Conservation (phyloP, 1,284 basidiomycete species). For the Anthracocystis walkeri region DNA sequence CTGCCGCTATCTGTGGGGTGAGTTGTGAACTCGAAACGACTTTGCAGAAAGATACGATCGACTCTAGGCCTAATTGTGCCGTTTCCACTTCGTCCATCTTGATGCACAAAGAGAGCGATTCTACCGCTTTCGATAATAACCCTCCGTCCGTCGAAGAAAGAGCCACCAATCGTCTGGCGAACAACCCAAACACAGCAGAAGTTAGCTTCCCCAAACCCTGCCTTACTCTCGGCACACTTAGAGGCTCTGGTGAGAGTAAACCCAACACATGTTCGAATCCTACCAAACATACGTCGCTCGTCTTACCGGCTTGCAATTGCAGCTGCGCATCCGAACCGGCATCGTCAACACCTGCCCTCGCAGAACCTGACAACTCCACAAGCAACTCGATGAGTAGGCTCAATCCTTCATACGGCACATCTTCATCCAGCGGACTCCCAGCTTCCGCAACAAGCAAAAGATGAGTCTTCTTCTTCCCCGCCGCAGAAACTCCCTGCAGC, state of each 20-base stretch:
- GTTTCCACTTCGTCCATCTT: constrained; percentile 47
- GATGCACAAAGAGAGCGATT: constrained; percentile 41
- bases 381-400: constrained; percentile 49
- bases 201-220: constrained; percentile 40
- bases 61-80: constrained; percentile 37
- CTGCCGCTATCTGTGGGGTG: constrained; percentile 14
- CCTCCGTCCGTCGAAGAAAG: constrained; percentile 12
- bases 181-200: constrained; percentile 27
- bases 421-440: constrained; percentile 52
- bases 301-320: constrained; percentile 25
- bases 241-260: constrained; percentile 33
- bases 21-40: constrained; percentile 7
- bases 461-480: constrained; percentile 40
- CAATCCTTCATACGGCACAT: constrained; percentile 56
- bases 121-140: constrained; percentile 30
- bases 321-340: constrained; percentile 22
- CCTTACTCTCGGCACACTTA: constrained; percentile 41
- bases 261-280: constrained; percentile 50
- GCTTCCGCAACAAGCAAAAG: constrained; percentile 25
- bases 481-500: constrained; percentile 24
- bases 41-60: constrained; percentile 36
- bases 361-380: constrained; percentile 36
- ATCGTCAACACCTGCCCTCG: constrained; percentile 43
- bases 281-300: constrained; percentile 49
- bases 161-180: constrained; percentile 31